A percentile compares a stretch with the other conserved stretches of the same genome.
phyloP scores from a whole-genome alignment of 345 rosid genomes.

The Bruguiera sexangula region DNA sequence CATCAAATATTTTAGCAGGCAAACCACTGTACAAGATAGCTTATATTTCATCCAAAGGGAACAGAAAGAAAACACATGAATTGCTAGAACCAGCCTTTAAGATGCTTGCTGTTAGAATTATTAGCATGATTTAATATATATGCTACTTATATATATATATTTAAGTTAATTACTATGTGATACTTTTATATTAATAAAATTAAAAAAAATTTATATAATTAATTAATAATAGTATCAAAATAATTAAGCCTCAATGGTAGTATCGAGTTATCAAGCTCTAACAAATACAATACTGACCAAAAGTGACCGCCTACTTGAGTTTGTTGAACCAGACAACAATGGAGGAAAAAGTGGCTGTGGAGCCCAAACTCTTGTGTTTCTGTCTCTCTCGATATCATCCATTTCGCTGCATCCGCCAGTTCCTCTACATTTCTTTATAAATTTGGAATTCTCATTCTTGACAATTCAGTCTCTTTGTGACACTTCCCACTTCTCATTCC shows the following conservation, averaged over 20 bases:
- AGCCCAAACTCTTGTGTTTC: neutral
- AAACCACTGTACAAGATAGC: constrained; percentile 3
- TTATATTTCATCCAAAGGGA: neutral
- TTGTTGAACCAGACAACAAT: constrained; percentile 19
- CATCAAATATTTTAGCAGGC: neutral
- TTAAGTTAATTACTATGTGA: too few species aligned
- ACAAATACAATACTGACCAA: too few species aligned
- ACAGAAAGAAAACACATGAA: neutral
- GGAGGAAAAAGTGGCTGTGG: neutral
- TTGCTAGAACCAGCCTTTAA: neutral
- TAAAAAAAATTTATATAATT: too few species aligned
- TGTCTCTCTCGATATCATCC: neutral
- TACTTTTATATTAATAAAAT: too few species aligned
- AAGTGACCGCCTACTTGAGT: neutral
- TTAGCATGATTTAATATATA: too few species aligned
- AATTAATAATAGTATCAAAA: too few species aligned
- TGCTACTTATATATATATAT: too few species aligned
- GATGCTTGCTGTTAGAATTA: neutral
- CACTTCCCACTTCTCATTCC: neutral
- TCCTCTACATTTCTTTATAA: neutral
- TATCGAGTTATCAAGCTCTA: too few species aligned
- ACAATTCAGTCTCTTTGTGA: neutral
- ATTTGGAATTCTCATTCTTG: neutral
- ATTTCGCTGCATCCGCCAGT: neutral
- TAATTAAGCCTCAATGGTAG: too few species aligned